Percentiles rank a stretch among this genome's conserved stretches.
Conservation (phyloP, 1,284 basidiomycete species). For the Boletus smithii region DNA sequence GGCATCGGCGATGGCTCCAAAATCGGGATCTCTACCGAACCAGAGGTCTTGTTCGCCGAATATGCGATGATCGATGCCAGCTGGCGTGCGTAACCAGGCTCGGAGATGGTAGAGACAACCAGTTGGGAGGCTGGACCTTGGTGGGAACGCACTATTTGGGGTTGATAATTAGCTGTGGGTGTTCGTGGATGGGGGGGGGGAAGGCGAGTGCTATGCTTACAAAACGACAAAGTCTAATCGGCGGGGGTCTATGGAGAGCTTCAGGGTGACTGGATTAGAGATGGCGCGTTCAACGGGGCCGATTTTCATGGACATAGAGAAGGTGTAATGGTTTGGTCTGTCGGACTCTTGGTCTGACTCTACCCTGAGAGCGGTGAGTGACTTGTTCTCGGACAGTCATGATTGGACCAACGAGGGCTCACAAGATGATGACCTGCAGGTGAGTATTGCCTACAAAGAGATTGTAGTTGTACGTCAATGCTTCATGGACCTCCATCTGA, state of each 20-base stretch:
- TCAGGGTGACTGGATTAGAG: conserved; percentile 43
- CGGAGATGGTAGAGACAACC: conserved; percentile 52
- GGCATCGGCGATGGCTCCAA: conserved; percentile 50
- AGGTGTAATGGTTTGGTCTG: conserved; percentile 42
- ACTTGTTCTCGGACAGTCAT: not conserved
- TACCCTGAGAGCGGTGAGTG: conserved; percentile 38
- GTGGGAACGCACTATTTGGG: conserved; percentile 50
- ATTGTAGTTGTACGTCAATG: conserved; percentile 30
- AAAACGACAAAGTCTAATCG: conserved; percentile 55
- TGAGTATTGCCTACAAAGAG: conserved; percentile 18
- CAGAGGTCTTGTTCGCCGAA: conserved; percentile 59
- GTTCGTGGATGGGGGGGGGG: too few relatives aligned
- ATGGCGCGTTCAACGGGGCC: conserved; percentile 52
- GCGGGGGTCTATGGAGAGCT: conserved; percentile 49
- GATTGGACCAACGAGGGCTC: conserved; percentile 3
- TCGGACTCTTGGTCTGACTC: conserved; percentile 42
- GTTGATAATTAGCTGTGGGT: not conserved
- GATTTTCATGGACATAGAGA: conserved; percentile 50
- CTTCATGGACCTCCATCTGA: conserved; percentile 23
- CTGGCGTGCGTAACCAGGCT: conserved; percentile 51
- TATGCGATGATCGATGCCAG: conserved; percentile 52
- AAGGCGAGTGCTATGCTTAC: conserved; percentile 33
- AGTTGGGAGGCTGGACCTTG: conserved; percentile 47
- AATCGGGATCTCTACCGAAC: conserved; percentile 59
- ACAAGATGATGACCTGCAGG: conserved; percentile 32